phyloP scores from a whole-genome alignment of 208 protist species.

The Borovskyia barvae region DNA sequence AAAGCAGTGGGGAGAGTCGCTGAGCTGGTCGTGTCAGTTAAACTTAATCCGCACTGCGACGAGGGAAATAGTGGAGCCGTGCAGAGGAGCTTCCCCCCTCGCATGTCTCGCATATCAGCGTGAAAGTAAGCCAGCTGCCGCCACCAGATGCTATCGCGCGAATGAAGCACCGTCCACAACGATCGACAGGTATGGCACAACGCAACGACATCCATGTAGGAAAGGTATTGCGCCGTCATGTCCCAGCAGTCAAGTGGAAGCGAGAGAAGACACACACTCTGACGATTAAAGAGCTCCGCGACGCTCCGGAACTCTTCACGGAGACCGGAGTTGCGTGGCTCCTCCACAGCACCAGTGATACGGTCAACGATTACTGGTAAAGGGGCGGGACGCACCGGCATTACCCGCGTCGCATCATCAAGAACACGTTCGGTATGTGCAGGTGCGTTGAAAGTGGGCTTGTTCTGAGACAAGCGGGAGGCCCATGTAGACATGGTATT shows the following conservation, averaged over 20 bases:
- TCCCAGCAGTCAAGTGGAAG: conserved; percentile 51
- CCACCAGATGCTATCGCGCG: conserved; percentile 65
- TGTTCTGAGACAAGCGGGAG: conserved; percentile 22
- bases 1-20: not conserved
- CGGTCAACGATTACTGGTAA: no score
- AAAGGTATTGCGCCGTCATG: conserved; percentile 33
- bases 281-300: conserved; percentile 24
- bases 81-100: conserved; percentile 47
- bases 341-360: no score
- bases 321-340: not conserved
- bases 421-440: no score
- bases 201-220: conserved; percentile 41
- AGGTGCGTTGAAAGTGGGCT: no score
- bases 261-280: conserved; percentile 22
- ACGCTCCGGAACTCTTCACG: conserved; percentile 29
- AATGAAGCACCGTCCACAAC: conserved; percentile 39
- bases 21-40: not conserved
- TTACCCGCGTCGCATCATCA: no score
- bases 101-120: conserved; percentile 46
- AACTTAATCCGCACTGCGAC: not conserved
- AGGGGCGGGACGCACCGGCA: no score
- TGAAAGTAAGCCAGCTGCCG: conserved; percentile 65
- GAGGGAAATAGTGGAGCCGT: conserved; percentile 33
- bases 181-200: conserved; percentile 49
- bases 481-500: conserved; percentile 39